These are phyloP conservation scores for Zoysia japonica DNA, from an alignment of 176 grass and related monocot genomes.

Conservation along the genomic window DNA sequence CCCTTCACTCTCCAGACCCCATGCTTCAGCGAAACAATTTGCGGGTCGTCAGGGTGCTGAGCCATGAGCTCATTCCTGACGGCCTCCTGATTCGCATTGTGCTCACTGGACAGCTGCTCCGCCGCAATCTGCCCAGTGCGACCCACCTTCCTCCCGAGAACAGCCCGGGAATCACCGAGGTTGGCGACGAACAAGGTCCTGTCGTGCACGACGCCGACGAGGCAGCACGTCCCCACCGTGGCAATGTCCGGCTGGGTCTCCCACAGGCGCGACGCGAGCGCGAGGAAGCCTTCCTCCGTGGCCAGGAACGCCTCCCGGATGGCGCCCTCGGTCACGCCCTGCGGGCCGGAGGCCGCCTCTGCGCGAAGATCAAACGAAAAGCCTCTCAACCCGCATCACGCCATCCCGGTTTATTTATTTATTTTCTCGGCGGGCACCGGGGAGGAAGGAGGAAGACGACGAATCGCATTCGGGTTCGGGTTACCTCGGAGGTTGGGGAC, in stretches of 20 bases:
- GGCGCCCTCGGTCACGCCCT: slow-evolving; percentile 44
- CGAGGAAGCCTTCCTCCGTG: slow-evolving; percentile 75
- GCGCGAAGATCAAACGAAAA: slow-evolving; percentile 37
- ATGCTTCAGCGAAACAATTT: slow-evolving; percentile 84
- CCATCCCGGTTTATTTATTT: too few relatives aligned
- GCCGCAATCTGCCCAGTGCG: slow-evolving; percentile 57
- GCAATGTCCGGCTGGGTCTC: slow-evolving; percentile 66
- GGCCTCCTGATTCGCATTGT: slow-evolving; percentile 75
- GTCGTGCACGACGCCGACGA: slow-evolving; percentile 64
- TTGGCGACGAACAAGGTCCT: slow-evolving; percentile 68
- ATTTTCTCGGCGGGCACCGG: background rate
- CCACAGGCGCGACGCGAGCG: slow-evolving; percentile 54
- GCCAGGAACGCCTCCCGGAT: slow-evolving; percentile 67
- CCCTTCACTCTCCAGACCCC: slow-evolving; percentile 90
- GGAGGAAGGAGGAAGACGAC: background rate
- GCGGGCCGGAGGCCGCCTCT: slow-evolving; percentile 58
- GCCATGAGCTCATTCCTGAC: slow-evolving; percentile 74
- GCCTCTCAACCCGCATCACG: background rate
- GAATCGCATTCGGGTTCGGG: background rate
- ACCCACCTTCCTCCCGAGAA: slow-evolving; percentile 68
- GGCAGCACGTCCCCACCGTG: slow-evolving; percentile 73
- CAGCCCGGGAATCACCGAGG: slow-evolving; percentile 72
- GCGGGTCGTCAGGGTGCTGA: slow-evolving; percentile 70
- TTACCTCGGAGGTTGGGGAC: slow-evolving; percentile 64
- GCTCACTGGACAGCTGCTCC: slow-evolving; percentile 69